Evolutionary conservation across 108 stramenopile species (phyloP).

Genomic region (Discostella stelligeroides): DNA sequence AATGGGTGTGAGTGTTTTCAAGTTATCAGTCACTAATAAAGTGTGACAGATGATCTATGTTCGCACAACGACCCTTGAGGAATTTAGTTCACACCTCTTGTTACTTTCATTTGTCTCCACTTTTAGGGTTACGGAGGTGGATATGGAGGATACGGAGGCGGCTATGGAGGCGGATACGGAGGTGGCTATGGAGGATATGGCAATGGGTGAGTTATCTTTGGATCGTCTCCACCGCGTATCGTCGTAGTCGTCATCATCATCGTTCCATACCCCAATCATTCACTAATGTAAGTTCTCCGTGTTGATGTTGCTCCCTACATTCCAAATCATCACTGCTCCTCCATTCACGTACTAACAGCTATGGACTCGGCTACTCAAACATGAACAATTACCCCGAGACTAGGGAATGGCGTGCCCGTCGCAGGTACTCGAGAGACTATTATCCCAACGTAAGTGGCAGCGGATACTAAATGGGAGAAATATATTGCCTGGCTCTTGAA

Average conservation of each 20-base stretch:
- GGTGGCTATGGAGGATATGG: slow-evolving; percentile 2
- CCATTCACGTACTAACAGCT: slow-evolving; percentile 2
- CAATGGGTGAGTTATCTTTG: slow-evolving; percentile 7
- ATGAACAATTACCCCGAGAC: slow-evolving; percentile 50
- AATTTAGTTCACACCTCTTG: background rate
- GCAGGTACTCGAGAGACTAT: slow-evolving; percentile 47
- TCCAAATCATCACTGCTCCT: background rate
- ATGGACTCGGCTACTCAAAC: slow-evolving; percentile 40
- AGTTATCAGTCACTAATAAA: no score
- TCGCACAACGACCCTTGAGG: background rate
- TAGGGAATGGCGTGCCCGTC: slow-evolving; percentile 35
- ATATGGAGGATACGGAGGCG: slow-evolving; percentile 3
- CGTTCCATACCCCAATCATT: background rate
- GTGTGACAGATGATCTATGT: background rate
- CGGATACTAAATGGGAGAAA: background rate
- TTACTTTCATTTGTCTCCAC: background rate
- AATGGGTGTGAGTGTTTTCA: slow-evolving; percentile 2
- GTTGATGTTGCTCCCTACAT: background rate
- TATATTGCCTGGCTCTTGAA: background rate
- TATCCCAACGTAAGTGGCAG: slow-evolving; percentile 19
- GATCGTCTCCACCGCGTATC: background rate
- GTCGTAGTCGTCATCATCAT: background rate
- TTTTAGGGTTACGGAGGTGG: slow-evolving; percentile 13
- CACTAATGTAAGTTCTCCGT: slow-evolving; percentile 14
- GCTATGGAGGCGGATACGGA: slow-evolving; percentile 19